Percentiles rank a stretch among this genome's conserved stretches.
phyloP scores from a whole-genome alignment of 2,329 filamentous ascomycete genomes.

The Trichoderma koningii region DNA sequence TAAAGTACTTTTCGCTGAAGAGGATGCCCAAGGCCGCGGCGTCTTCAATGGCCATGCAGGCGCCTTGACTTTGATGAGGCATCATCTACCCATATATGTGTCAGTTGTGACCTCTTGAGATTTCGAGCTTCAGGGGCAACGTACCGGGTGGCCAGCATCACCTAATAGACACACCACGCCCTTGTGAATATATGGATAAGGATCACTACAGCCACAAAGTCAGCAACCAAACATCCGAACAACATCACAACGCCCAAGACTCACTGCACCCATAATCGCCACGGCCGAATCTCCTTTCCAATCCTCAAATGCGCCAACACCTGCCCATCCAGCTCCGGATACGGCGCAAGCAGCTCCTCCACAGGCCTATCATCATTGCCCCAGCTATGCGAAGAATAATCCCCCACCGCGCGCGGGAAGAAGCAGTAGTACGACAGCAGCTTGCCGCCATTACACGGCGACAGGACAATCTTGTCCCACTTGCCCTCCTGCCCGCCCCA shows the following conservation, averaged over 20 bases:
- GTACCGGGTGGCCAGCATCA: constrained; percentile 65
- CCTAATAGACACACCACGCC: constrained; percentile 59
- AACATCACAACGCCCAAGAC: constrained; percentile 14
- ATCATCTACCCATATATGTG: constrained; percentile 52
- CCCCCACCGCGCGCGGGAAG: constrained; percentile 58
- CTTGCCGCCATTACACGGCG: constrained; percentile 66
- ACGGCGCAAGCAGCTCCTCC: constrained; percentile 62
- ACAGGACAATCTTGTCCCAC: constrained; percentile 71
- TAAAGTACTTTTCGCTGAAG: constrained; percentile 53
- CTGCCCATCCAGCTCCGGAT: constrained; percentile 59
- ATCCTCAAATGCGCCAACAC: constrained; percentile 61
- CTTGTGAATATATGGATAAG: constrained; percentile 60
- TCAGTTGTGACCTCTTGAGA: not conserved
- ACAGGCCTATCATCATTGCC: constrained; percentile 53
- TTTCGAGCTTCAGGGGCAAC: not conserved
- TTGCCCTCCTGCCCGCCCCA: constrained; percentile 67
- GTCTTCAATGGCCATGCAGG: constrained; percentile 69
- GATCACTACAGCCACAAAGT: constrained; percentile 38
- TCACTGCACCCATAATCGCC: constrained; percentile 63
- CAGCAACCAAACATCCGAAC: not conserved
- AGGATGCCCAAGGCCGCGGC: constrained; percentile 64
- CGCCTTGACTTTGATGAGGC: constrained; percentile 69
- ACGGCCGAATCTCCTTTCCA: constrained; percentile 64
- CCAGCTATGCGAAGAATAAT: constrained; percentile 64
- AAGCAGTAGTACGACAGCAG: constrained; percentile 71